Evolutionary conservation across 2,329 filamentous ascomycete species (phyloP), one percentile per base, ranked within the genome.

Genomic region (Paramyrothecium roridum): DNA sequence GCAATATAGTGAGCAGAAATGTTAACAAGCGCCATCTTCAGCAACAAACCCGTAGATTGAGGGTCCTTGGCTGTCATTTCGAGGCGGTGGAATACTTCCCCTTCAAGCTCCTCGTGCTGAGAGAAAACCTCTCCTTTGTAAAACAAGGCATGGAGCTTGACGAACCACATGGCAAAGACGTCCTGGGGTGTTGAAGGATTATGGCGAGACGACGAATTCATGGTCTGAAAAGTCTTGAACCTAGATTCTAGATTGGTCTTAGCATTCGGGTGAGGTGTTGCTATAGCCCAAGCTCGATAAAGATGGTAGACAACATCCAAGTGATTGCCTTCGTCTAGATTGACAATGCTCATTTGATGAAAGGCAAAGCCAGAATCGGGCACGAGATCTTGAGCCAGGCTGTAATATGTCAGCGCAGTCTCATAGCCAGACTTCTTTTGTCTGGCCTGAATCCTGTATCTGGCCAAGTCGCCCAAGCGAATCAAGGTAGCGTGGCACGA

Each of bases 311-410:
- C 88, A 11, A 91, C 87, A 58, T 91, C 85, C 52, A 98, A 82
- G 68, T 96, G 89, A 62, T 93, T 88, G 56, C 82, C 83, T 63
- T 93, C 85, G 53, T 89, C 87, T 50, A 91, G 82, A 57, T 89
- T 88, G 56, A 98, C 88, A 37, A 98, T 90, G 37, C 90, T 93
- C 70, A 95, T 85, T 71, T 98, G 95, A 66, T 99, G 93, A 66
- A 96, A 89, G 17, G 91, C 89, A 59, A 87, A 84, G 30, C 93
- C 93, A 48, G 89, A 91, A 19, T 84, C 79, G 3, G 93, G 91
- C 62, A 89, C 83, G 53, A 98, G 81, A 52, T 89, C 85, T 60
- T 87, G 85, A 21, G 95, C 95, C 57, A 98, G 78, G 54, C 83
- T 79, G 71, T 99, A 98, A 72, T 93, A 96, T 12, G 88, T 87